Percentiles rank a stretch among this genome's conserved stretches.
Conservation (phyloP, 495 filamentous ascomycete genomes). For the Penicillium lividum region DNA sequence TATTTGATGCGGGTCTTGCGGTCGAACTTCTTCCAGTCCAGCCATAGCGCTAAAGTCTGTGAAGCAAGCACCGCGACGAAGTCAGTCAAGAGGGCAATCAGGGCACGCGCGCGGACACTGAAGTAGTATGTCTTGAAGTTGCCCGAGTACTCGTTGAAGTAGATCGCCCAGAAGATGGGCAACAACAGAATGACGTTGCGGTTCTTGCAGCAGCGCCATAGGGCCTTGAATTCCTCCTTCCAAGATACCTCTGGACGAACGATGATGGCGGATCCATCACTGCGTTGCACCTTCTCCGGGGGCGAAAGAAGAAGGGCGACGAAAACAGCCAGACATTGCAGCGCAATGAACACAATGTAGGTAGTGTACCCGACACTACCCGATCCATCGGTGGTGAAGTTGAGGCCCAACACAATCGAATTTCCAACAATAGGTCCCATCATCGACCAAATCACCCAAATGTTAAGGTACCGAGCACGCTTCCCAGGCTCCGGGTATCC, state of each 20-base stretch:
- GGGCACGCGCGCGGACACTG: conserved; percentile 37
- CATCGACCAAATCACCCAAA: conserved; percentile 59
- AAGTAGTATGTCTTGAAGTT: conserved; percentile 41
- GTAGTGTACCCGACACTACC: conserved; percentile 28
- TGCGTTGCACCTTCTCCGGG: conserved; percentile 55
- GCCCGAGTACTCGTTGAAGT: conserved; percentile 35
- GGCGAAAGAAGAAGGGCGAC: conserved; percentile 52
- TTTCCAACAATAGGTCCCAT: conserved; percentile 59
- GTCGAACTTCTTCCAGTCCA: conserved; percentile 11
- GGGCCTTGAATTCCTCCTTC: conserved; percentile 26
- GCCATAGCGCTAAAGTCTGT: conserved; percentile 25
- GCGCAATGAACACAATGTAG: conserved; percentile 59
- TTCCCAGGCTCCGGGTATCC: conserved; percentile 63
- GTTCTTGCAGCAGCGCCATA: conserved; percentile 3
- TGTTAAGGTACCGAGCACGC: conserved; percentile 52
- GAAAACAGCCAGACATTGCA: conserved; percentile 56
- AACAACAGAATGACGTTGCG: conserved; percentile 25
- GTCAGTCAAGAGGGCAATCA: conserved; percentile 36
- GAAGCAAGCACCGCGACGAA: conserved; percentile 46
- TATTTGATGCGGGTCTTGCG: conserved; percentile 39
- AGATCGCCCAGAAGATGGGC: conserved; percentile 39
- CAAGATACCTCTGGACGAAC: conserved; percentile 40
- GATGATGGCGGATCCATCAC: conserved; percentile 53
- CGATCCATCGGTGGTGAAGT: not conserved
- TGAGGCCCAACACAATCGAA: conserved; percentile 46